A percentile compares a stretch with the other conserved stretches of the same genome.
Conservation (phyloP, 2,329 filamentous ascomycete species). For the Beauveria pseudobassiana region DNA sequence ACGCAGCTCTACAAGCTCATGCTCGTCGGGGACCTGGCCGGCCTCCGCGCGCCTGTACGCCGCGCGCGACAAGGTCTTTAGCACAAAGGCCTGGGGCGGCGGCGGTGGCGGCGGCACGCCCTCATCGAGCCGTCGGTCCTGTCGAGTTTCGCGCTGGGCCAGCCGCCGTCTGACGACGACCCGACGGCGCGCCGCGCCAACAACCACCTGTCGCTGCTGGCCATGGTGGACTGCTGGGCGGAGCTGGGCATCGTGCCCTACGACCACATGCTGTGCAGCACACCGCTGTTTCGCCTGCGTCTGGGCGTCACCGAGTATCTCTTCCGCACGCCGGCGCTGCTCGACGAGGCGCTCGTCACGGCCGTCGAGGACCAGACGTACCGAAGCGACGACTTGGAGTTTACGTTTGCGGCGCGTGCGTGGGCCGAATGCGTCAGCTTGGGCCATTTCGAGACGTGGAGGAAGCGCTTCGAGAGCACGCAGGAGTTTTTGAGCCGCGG, state of each 20-base stretch:
- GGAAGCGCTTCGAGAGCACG: constrained; percentile 83
- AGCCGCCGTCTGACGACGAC: constrained; percentile 51
- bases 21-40: constrained; percentile 73
- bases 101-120: constrained; percentile 24
- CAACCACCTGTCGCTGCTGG: constrained; percentile 86
- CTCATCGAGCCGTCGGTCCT: constrained; percentile 77
- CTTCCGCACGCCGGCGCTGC: constrained; percentile 72
- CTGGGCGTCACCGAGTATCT: constrained; percentile 95
- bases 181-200: constrained; percentile 55
- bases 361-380: constrained; percentile 87
- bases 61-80: constrained; percentile 64
- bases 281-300: constrained; percentile 92
- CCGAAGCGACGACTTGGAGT: constrained; percentile 91
- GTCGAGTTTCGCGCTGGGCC: constrained; percentile 79
- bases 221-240: constrained; percentile 98
- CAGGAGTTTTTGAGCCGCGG: constrained; percentile 85
- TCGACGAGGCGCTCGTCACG: constrained; percentile 78
- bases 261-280: constrained; percentile 99
- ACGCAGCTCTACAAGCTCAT: constrained; percentile 96
- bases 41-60: constrained; percentile 65
- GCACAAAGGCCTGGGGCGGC: constrained; percentile 48
- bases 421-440: constrained; percentile 93
- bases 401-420: constrained; percentile 90
- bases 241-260: constrained; percentile 90
- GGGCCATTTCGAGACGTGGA: constrained; percentile 88